Evolutionary conservation across 129 eudicot genomes (phyloP).

Genomic region (Solidago caesia): DNA sequence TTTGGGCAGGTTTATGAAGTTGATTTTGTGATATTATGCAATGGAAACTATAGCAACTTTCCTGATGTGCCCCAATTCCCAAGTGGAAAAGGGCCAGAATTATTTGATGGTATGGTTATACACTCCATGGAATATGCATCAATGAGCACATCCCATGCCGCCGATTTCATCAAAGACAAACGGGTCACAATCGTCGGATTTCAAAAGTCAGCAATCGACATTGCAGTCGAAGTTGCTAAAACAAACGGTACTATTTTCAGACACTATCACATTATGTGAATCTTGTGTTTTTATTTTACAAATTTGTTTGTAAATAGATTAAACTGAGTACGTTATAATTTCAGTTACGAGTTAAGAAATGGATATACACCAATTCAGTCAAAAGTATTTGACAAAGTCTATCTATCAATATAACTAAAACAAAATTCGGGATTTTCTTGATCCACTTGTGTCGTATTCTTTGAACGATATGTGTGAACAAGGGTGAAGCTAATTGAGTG

Average conservation of each 20-base stretch:
- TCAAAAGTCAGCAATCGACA: constrained; percentile 59
- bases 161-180: constrained; percentile 37
- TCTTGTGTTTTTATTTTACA: no score
- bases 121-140: constrained; percentile 56
- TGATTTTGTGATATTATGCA: constrained; percentile 50
- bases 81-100: constrained; percentile 35
- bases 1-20: constrained; percentile 33
- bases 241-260: constrained; percentile 41
- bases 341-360: no score
- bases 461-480: no score
- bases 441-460: no score
- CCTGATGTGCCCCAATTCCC: constrained; percentile 52
- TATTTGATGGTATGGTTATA: constrained; percentile 43
- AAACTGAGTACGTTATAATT: no score
- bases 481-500: neutral
- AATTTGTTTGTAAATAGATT: no score
- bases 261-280: neutral
- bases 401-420: no score
- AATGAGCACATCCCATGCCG: constrained; percentile 34
- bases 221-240: constrained; percentile 41
- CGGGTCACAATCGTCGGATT: constrained; percentile 50
- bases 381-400: no score
- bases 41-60: constrained; percentile 45
- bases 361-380: no score
- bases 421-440: no score